Conservation (phyloP, 768 basidiomycete species). For the Suillus hirtellus region DNA sequence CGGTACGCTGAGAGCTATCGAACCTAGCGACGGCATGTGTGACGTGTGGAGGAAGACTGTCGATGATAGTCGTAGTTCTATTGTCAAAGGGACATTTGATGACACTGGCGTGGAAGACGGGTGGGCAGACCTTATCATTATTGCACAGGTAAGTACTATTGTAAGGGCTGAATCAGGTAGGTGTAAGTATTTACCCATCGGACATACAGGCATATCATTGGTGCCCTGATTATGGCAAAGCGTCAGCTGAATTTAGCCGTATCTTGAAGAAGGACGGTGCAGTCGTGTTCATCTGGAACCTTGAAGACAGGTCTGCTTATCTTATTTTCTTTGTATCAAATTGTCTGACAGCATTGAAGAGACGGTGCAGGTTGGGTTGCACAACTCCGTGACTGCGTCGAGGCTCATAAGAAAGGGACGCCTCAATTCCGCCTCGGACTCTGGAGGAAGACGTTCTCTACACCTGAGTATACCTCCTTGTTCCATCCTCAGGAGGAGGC, state of each 20-base stretch:
- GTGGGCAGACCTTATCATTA: conserved; percentile 77
- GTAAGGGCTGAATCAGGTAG: not conserved
- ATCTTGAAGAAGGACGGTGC: conserved; percentile 76
- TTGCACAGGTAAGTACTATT: conserved; percentile 61
- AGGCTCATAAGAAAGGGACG: conserved; percentile 66
- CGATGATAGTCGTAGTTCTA: conserved; percentile 50
- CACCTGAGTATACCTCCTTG: conserved; percentile 52
- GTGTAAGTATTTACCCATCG: conserved; percentile 3
- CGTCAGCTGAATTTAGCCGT: conserved; percentile 74
- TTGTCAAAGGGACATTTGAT: conserved; percentile 72
- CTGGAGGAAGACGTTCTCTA: conserved; percentile 74
- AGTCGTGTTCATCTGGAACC: conserved; percentile 84
- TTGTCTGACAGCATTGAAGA: conserved; percentile 32
- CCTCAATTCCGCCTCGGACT: conserved; percentile 81
- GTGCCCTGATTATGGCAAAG: conserved; percentile 78
- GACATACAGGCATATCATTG: conserved; percentile 83
- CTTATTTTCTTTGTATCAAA: not conserved
- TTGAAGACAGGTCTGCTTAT: conserved; percentile 69
- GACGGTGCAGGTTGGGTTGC: conserved; percentile 72
- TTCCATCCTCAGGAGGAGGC: conserved; percentile 65
- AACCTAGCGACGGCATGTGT: conserved; percentile 90
- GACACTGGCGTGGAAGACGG: conserved; percentile 56
- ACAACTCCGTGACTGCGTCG: conserved; percentile 66
- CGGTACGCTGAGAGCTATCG: conserved; percentile 62
- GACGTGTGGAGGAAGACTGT: conserved; percentile 60